Evolutionary conservation across 257 asterid genomes (phyloP).

Genomic region (Solanum chiquidenum): DNA sequence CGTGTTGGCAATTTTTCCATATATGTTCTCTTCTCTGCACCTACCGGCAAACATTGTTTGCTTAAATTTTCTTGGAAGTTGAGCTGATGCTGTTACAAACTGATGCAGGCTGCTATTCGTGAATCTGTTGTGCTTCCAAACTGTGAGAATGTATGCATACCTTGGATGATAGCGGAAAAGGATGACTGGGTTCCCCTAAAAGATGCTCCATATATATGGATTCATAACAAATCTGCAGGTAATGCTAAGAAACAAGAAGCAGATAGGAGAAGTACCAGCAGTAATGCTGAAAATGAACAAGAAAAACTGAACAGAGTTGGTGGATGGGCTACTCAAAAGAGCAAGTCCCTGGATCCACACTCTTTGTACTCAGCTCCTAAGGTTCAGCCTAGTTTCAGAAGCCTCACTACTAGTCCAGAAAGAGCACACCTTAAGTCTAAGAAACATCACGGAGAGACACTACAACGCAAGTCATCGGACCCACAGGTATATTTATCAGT

Average conservation of each 20-base stretch:
- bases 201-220: constrained; percentile 78
- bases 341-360: constrained; percentile 15
- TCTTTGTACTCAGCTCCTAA: constrained; percentile 22
- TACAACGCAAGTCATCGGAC: constrained; percentile 10
- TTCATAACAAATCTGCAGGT: constrained; percentile 35
- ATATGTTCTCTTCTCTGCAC: not conserved
- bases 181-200: constrained; percentile 81
- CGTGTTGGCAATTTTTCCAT: not conserved
- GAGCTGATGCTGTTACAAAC: constrained; percentile 1
- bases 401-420: not conserved
- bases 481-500: constrained; percentile 8
- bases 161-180: constrained; percentile 90
- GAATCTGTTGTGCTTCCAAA: constrained; percentile 85
- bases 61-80: not conserved
- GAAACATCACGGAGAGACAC: not conserved
- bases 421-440: not conserved
- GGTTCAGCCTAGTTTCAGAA: not conserved
- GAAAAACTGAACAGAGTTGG: constrained; percentile 16
- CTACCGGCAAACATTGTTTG: not conserved
- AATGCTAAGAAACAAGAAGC: constrained; percentile 24
- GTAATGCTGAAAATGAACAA: constrained; percentile 18
- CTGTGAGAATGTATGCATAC: constrained; percentile 48
- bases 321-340: not conserved
- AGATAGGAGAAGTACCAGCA: constrained; percentile 12
- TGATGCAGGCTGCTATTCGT: constrained; percentile 70